Evolutionary conservation across 2,329 filamentous ascomycete species (phyloP).

Genomic region (Exophiala alcalophila): DNA sequence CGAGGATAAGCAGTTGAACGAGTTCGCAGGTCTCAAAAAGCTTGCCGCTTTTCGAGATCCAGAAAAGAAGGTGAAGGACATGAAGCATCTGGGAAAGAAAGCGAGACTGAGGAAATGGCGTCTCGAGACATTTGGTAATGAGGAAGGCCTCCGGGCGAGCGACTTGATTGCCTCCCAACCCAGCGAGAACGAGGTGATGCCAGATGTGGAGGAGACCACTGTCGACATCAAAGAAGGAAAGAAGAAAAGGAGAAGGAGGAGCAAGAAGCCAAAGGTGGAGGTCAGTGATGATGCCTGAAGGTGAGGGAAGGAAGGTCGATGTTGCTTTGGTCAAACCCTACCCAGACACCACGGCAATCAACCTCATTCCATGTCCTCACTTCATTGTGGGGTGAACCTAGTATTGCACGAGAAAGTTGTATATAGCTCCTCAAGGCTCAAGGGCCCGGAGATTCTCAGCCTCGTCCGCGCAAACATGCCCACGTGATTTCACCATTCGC

Average conservation of each 20-base stretch:
- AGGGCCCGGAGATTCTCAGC: too few species aligned
- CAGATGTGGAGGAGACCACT: constrained; percentile 34
- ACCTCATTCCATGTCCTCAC: too few species aligned
- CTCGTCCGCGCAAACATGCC: too few species aligned
- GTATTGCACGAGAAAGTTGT: too few species aligned
- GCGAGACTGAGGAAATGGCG: constrained; percentile 84
- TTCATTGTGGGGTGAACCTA: too few species aligned
- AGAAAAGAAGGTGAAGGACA: constrained; percentile 85
- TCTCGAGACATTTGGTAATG: constrained; percentile 62
- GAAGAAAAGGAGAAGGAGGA: constrained; percentile 46
- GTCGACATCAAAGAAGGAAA: constrained; percentile 43
- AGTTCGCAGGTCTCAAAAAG: constrained; percentile 92
- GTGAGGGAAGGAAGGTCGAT: too few species aligned
- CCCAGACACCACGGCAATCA: too few species aligned
- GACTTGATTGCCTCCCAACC: constrained; percentile 22
- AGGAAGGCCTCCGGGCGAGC: constrained; percentile 45
- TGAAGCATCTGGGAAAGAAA: constrained; percentile 89
- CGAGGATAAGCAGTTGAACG: constrained; percentile 79
- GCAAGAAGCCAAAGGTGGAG: constrained; percentile 33
- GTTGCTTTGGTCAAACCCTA: too few species aligned
- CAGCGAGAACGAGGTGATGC: constrained; percentile 21
- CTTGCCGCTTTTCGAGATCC: constrained; percentile 82
- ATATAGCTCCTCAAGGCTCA: too few species aligned
- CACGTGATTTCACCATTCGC: too few species aligned
- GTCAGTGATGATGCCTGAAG: constrained; percentile 7